Conservation (phyloP, 2,329 filamentous ascomycete species). For the Colletotrichum sp. region DNA sequence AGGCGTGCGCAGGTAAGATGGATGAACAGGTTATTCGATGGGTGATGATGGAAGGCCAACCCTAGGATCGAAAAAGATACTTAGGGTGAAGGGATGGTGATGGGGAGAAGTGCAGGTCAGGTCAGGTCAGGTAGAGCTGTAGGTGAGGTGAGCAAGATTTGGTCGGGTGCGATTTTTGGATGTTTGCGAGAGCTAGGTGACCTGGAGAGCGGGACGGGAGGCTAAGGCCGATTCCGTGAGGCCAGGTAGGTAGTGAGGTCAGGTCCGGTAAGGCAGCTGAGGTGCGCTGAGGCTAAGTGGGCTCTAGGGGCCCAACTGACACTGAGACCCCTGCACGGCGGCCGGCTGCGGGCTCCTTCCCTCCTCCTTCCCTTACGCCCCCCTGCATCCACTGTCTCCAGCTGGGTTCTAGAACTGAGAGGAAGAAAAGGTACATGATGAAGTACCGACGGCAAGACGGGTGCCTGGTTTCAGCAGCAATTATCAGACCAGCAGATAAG, state of each 20-base stretch:
- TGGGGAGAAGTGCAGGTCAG: neutral
- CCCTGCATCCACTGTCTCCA: neutral
- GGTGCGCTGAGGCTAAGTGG: constrained; percentile 3
- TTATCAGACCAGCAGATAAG: neutral
- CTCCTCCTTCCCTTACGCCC: neutral
- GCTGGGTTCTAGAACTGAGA: constrained; percentile 19
- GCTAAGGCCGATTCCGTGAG: neutral
- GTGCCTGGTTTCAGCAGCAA: neutral
- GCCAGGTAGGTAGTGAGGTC: neutral
- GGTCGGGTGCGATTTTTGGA: neutral
- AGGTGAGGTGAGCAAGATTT: constrained; percentile 3
- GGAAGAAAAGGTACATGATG: constrained; percentile 21
- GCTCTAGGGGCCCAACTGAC: constrained; percentile 2
- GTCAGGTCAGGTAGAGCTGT: neutral
- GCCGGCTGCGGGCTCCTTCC: constrained; percentile 5
- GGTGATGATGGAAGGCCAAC: neutral
- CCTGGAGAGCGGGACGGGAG: neutral
- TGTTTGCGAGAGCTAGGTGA: neutral
- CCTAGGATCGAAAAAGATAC: constrained; percentile 13
- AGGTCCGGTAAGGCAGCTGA: neutral
- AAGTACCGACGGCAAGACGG: neutral
- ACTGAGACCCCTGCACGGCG: neutral
- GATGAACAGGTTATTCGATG: neutral
- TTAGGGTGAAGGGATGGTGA: neutral
- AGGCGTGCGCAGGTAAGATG: neutral